Evolutionary conservation across 2,329 filamentous ascomycete species (phyloP), one percentile per base, ranked within the genome.

Genomic region (Colletotrichum tofieldiae): DNA sequence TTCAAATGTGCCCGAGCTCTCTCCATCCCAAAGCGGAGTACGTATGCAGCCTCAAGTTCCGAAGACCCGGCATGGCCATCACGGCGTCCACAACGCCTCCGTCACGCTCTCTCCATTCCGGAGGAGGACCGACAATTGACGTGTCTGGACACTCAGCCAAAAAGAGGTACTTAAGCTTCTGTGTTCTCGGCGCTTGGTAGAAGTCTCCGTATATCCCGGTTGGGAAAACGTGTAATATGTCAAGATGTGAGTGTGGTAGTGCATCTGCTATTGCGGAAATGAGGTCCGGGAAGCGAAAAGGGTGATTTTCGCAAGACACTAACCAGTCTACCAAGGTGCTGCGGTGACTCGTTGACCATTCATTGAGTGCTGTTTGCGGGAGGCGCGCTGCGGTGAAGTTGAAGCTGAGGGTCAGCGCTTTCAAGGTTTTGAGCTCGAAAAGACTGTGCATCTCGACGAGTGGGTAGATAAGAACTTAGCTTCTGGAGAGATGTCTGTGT

Each of bases 21-120:
- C 20, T 8, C 9, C 6, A 20, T 5, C n/a, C 12, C 0, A 67
- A 20, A 11, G 47, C 2, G 32, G 55, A 71, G 2, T 14, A 35
- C 1, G 68, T 71, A 32, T 67, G 68, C 12, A 71, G 64, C 11
- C 55, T 61, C 32, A 71, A 32, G 49, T 67, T 49, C n/a, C 49
- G 68, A 26, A 71, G 68, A 41, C 51, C 18, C 18, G 41, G 64
- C 68, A 71, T 67, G 9, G 68, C 56, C 7, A 26, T 26, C 29
- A 71, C 68, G 20, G 68, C 68, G 4, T 61, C 51, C 49, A 71
- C n/a, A 14, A 62, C 41, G 9, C 49, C 14, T 32, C 20, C 5
- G 18, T 23, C 23, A 5, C 64, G 65, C 14, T 64, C n/a, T 20
- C 5, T 43, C 37, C 6, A 18, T 8, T 12, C 39, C 7, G 23